These are phyloP conservation scores for Karstenula rhodostoma DNA, from an alignment of 2,329 filamentous ascomycete species.

Conservation along the genomic window DNA sequence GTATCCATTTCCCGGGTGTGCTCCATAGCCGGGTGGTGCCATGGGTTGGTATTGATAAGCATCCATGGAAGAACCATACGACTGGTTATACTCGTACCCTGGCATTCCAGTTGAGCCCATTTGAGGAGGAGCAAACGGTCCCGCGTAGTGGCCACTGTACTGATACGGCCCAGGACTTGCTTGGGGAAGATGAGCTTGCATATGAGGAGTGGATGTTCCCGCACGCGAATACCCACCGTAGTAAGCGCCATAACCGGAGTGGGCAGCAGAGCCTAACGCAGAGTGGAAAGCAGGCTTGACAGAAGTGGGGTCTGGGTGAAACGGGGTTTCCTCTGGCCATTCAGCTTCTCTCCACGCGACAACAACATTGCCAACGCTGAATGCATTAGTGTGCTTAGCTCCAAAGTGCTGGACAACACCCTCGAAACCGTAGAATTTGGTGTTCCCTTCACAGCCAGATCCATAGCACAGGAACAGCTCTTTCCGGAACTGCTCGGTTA, in stretches of 20 bases:
- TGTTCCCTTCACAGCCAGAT: constrained; percentile 67
- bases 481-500: constrained; percentile 71
- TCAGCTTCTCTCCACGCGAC: constrained; percentile 79
- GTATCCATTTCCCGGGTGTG: constrained; percentile 36
- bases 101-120: constrained; percentile 28
- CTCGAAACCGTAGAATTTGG: constrained; percentile 78
- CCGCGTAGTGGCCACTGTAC: constrained; percentile 44
- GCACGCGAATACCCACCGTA: constrained; percentile 50
- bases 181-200: constrained; percentile 46
- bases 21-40: constrained; percentile 40
- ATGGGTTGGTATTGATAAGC: constrained; percentile 41
- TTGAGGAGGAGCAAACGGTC: constrained; percentile 49
- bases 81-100: constrained; percentile 41
- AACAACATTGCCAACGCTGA: constrained; percentile 75
- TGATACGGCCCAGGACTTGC: constrained; percentile 48
- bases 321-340: constrained; percentile 80
- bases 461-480: constrained; percentile 78
- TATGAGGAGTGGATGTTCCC: constrained; percentile 47
- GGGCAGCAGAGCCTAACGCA: constrained; percentile 28
- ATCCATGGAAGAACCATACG: constrained; percentile 40
- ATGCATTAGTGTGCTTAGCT: constrained; percentile 76
- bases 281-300: constrained; percentile 51
- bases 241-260: constrained; percentile 38
- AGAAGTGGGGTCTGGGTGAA: constrained; percentile 67
- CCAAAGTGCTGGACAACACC: constrained; percentile 83